phyloP scores from a whole-genome alignment of 2,329 filamentous ascomycete genomes.

The Trichoderma lentiforme region DNA sequence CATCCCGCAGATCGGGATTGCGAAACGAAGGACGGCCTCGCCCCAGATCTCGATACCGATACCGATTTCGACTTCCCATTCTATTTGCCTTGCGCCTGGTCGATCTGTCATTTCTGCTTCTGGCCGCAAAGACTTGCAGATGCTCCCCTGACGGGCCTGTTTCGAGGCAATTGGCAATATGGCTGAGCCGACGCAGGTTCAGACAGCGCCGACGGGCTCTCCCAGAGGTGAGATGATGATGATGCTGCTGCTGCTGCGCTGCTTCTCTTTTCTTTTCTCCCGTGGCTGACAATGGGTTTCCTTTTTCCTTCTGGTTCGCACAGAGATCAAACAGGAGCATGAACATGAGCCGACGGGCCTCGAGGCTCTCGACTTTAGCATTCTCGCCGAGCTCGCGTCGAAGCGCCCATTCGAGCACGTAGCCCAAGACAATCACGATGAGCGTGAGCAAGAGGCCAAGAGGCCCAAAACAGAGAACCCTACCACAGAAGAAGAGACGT shows the following conservation, averaged over 20 bases:
- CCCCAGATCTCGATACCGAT: constrained; percentile 16
- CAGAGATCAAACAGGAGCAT: constrained; percentile 41
- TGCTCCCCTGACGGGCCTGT: constrained; percentile 25
- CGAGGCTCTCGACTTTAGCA: constrained; percentile 34
- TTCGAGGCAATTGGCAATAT: constrained; percentile 35
- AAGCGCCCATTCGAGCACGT: constrained; percentile 38
- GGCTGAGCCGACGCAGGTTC: constrained; percentile 40
- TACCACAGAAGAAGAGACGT: constrained; percentile 25
- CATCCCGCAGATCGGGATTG: constrained; percentile 18
- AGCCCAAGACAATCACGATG: constrained; percentile 25
- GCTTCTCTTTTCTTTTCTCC: not conserved
- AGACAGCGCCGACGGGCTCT: constrained; percentile 34
- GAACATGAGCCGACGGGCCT: constrained; percentile 30
- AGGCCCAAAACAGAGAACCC: constrained; percentile 33
- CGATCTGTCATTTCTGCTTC: not conserved
- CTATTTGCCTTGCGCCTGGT: not conserved
- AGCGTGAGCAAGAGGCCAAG: constrained; percentile 32
- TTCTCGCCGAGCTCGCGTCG: constrained; percentile 35
- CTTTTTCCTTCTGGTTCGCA: not conserved
- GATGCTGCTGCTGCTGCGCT: not conserved
- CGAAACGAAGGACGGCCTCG: constrained; percentile 1
- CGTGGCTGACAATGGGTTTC: not conserved
- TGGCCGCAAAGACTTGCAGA: constrained; percentile 17
- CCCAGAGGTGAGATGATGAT: constrained; percentile 31
- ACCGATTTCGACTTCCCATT: not conserved